Conservation (phyloP, 129 eudicot genomes). For the Lactuca sativa region DNA sequence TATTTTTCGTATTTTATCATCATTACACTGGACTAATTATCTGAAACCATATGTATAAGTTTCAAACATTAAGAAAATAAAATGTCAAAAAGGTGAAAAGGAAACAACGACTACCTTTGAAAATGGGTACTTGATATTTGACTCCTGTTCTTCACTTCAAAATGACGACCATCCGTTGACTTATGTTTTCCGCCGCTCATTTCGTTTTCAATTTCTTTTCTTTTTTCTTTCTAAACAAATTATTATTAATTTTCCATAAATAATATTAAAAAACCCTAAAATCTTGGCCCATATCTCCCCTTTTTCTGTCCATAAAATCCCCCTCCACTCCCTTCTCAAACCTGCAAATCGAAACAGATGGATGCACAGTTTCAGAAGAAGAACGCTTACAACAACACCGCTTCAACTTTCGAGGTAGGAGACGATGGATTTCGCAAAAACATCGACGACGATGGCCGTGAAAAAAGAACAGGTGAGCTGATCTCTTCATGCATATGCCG, state of each 20-base stretch:
- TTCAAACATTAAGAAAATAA: not conserved
- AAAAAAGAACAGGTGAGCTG: slow-evolving; percentile 60
- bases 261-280: not conserved
- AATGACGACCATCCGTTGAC: slow-evolving; percentile 14
- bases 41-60: not conserved
- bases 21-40: too few relatives aligned
- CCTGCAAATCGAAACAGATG: slow-evolving; percentile 1
- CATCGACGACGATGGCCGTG: slow-evolving; percentile 85
- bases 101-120: slow-evolving; percentile 17
- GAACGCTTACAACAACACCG: slow-evolving; percentile 37
- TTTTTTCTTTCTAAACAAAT: too few relatives aligned
- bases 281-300: slow-evolving; percentile 1
- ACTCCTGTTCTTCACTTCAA: slow-evolving; percentile 6
- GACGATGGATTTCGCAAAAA: slow-evolving; percentile 34
- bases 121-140: slow-evolving; percentile 12
- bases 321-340: not conserved
- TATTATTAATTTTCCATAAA: not conserved
- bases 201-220: not conserved
- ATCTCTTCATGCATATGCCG: not conserved
- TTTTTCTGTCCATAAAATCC: slow-evolving; percentile 19
- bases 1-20: too few relatives aligned
- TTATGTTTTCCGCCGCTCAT: not conserved
- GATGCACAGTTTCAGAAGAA: slow-evolving; percentile 17
- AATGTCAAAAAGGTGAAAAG: slow-evolving; percentile 1
- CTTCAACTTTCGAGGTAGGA: slow-evolving; percentile 37